Evolutionary conservation across 1,284 basidiomycete genomes (phyloP), one percentile per base, ranked within the genome.

Genomic region (Stygiomarasmius scandens): DNA sequence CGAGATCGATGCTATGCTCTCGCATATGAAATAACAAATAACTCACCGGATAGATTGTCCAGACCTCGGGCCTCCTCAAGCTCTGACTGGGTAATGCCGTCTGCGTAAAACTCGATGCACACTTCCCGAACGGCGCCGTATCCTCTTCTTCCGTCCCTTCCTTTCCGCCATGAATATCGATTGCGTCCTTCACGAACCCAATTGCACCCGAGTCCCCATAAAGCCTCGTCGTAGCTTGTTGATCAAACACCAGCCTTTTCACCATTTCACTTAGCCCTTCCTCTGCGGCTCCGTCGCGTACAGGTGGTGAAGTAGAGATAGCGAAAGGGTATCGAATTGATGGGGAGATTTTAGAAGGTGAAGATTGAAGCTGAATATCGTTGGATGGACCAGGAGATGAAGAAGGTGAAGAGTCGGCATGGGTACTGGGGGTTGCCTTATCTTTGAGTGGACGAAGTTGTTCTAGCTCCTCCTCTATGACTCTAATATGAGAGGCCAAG

Each of bases 41-140:
- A 10, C 49, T 19, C 34, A 52, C 55, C 11, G 55, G 55, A 46
- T 56, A 48, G 27, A 56, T 52, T 34, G 49, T 41, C 55, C 55
- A 56, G 47, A 56, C 45, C 20, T 52, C 55, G 5, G 27, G 43
- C 32, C 55, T 49, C 44, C 46, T 54, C 14, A 16, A 54, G 5
- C 38, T 29, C 16, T 49, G 23, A 32, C 29, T 41, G 2, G n/a
- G 38, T 41, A 19, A 41, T 5, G 8, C 29, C 12, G 5, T 5
- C 38, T 19, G 4, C 38, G 16, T 16, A 16, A 41, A 41, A 41
- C 38, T 41, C 11, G 38, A 41, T 16, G 38, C 38, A 41, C 14
- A 41, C 5, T 19, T 6, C 16, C n/a, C 16, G 38, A 41, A 41
- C 38, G 16, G 16, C 4, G 16, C 38, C 14, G n/a, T 12, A 4